These are phyloP conservation scores for Hypoxylon sp. DNA, from an alignment of 2,329 filamentous ascomycete species.

Conservation along the genomic window DNA sequence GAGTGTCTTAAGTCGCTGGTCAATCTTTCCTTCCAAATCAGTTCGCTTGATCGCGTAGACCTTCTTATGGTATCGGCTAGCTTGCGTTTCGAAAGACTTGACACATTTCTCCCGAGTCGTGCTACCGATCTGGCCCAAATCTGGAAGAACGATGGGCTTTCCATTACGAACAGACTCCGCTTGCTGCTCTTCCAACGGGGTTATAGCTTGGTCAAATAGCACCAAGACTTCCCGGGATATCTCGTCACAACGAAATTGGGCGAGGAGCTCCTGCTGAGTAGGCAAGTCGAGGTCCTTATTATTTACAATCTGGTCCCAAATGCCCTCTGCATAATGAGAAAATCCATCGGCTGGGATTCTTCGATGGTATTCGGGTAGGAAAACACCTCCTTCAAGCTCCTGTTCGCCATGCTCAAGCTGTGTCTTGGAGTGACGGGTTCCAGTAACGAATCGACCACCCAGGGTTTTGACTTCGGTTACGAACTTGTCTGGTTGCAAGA, in stretches of 20 bases:
- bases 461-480: constrained; percentile 80
- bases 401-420: constrained; percentile 71
- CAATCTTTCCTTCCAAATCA: constrained; percentile 87
- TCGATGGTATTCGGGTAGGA: constrained; percentile 93
- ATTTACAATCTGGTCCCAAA: constrained; percentile 98
- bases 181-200: constrained; percentile 87
- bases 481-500: constrained; percentile 93
- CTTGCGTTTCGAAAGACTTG: constrained; percentile 87
- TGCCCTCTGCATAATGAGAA: constrained; percentile 87
- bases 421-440: constrained; percentile 74
- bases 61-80: constrained; percentile 94
- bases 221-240: constrained; percentile 89
- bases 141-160: constrained; percentile 73
- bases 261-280: constrained; percentile 94
- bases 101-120: constrained; percentile 76
- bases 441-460: constrained; percentile 81
- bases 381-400: constrained; percentile 79
- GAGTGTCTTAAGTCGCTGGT: constrained; percentile 84
- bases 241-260: constrained; percentile 97
- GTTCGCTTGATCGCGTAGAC: constrained; percentile 87
- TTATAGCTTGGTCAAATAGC: constrained; percentile 81
- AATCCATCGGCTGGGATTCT: constrained; percentile 98
- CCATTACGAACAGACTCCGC: constrained; percentile 77
- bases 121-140: constrained; percentile 78
- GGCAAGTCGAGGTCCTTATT: constrained; percentile 98